Percentiles rank a stretch among this genome's conserved stretches.
phyloP scores from a whole-genome alignment of 1,139 yeast species.

The Candida buenavistaensis region DNA sequence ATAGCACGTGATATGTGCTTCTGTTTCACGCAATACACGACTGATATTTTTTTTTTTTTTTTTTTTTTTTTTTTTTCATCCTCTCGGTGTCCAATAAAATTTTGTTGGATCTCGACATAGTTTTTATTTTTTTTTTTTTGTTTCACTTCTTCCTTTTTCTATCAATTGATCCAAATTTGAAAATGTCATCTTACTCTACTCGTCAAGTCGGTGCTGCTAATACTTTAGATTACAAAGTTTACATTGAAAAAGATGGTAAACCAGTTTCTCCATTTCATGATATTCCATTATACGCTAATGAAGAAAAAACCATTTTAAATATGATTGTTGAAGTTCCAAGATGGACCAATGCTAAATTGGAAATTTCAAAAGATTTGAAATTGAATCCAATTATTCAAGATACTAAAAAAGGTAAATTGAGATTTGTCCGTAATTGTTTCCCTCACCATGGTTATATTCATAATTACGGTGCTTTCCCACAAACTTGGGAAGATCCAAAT shows the following conservation, averaged over 20 bases:
- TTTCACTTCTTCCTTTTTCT: constrained; percentile 6
- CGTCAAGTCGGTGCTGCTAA: constrained; percentile 91
- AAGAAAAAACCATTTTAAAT: constrained; percentile 64
- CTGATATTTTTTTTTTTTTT: background rate
- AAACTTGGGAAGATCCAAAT: constrained; percentile 88
- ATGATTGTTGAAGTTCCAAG: constrained; percentile 96
- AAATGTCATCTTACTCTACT: constrained; percentile 65
- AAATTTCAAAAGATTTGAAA: constrained; percentile 70
- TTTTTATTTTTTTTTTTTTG: too few relatives aligned
- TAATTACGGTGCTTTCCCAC: constrained; percentile 98
- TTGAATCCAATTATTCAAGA: constrained; percentile 94
- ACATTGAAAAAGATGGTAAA: constrained; percentile 48
- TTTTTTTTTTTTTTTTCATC: background rate
- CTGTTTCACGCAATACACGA: constrained; percentile 3
- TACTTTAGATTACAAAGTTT: constrained; percentile 89
- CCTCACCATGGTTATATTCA: constrained; percentile 97
- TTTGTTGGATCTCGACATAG: too few relatives aligned
- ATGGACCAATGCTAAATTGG: constrained; percentile 93
- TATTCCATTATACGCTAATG: constrained; percentile 73
- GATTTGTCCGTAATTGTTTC: constrained; percentile 88
- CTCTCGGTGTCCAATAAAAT: background rate
- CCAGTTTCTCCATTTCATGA: constrained; percentile 72
- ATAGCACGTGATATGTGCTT: constrained; percentile 4
- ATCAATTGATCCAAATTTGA: constrained; percentile 6
- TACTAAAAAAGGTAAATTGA: constrained; percentile 82